Evolutionary conservation across 2,329 filamentous ascomycete species (phyloP).

Genomic region (Colletotrichum scovillei): DNA sequence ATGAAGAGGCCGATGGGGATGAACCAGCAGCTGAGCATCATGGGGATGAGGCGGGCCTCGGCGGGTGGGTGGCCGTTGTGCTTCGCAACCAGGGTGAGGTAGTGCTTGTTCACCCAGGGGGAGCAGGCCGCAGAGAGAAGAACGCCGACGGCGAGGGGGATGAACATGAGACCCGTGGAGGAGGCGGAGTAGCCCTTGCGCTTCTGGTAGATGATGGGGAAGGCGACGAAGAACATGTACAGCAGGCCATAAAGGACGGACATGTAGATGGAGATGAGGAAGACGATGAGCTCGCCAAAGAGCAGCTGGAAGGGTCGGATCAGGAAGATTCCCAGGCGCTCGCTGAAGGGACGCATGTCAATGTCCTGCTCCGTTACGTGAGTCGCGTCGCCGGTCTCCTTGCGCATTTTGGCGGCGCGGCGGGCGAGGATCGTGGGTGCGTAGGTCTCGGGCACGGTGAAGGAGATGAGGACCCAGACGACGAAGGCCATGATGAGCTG

Average conservation of each 20-base stretch:
- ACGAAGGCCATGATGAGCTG: constrained; percentile 80
- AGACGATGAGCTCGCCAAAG: constrained; percentile 85
- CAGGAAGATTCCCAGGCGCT: constrained; percentile 80
- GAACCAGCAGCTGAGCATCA: constrained; percentile 82
- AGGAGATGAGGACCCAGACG: constrained; percentile 81
- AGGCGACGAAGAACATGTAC: constrained; percentile 83
- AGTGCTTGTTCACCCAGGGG: constrained; percentile 84
- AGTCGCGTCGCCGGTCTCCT: constrained; percentile 72
- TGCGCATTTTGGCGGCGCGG: constrained; percentile 78
- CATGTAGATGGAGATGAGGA: constrained; percentile 89
- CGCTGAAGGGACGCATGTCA: constrained; percentile 74
- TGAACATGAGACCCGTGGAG: constrained; percentile 87
- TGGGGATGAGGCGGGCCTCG: constrained; percentile 82
- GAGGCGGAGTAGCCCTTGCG: constrained; percentile 83
- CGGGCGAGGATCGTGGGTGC: constrained; percentile 79
- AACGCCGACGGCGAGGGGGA: constrained; percentile 83
- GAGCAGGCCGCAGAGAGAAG: constrained; percentile 73
- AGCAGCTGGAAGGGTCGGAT: constrained; percentile 87
- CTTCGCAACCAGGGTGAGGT: constrained; percentile 71
- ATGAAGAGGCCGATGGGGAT: constrained; percentile 70
- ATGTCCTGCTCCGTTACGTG: constrained; percentile 86
- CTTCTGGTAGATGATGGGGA: constrained; percentile 77
- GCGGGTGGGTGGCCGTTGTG: constrained; percentile 80
- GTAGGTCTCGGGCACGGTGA: constrained; percentile 93
- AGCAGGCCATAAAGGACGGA: constrained; percentile 80